These are phyloP conservation scores for Rhodotorula sphaerocarpa DNA, from an alignment of 768 basidiomycete species.

Conservation along the genomic window DNA sequence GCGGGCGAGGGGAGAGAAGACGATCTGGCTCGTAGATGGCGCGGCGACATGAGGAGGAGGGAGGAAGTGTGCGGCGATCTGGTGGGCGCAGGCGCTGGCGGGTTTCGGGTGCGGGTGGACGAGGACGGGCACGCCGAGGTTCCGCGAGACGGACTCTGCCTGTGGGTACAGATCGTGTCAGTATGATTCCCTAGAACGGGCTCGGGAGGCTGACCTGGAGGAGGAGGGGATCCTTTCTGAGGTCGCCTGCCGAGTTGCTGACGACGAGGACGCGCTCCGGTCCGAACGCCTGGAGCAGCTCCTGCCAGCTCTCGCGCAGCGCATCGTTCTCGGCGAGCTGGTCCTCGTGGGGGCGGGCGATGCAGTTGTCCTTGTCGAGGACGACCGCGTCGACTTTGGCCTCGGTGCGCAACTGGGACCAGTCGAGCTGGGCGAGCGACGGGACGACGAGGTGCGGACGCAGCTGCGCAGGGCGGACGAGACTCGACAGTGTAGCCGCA, in stretches of 20 bases:
- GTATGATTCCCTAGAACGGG: neutral
- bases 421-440: constrained; percentile 69
- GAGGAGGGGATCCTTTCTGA: constrained; percentile 58
- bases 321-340: constrained; percentile 66
- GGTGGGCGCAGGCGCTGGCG: constrained; percentile 61
- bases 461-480: constrained; percentile 10
- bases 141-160: constrained; percentile 76
- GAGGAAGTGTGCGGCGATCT: constrained; percentile 65
- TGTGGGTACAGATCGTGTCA: constrained; percentile 41
- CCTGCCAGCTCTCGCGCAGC: constrained; percentile 58
- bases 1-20: constrained; percentile 47
- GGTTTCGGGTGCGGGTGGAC: constrained; percentile 71
- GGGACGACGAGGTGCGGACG: constrained; percentile 7
- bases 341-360: constrained; percentile 74
- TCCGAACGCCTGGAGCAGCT: constrained; percentile 65
- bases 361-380: constrained; percentile 95
- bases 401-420: constrained; percentile 58
- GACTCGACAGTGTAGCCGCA: constrained; percentile 7
- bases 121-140: constrained; percentile 73
- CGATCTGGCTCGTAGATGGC: constrained; percentile 21
- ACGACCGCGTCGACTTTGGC: constrained; percentile 76
- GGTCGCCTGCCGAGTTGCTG: constrained; percentile 80
- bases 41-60: constrained; percentile 42
- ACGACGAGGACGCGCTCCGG: constrained; percentile 75
- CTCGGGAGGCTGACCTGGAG: constrained; percentile 60